A percentile compares a stretch with the other conserved stretches of the same genome.
Evolutionary conservation across 768 basidiomycete genomes (phyloP).

Genomic region (Pleurotus citrinopileatus): DNA sequence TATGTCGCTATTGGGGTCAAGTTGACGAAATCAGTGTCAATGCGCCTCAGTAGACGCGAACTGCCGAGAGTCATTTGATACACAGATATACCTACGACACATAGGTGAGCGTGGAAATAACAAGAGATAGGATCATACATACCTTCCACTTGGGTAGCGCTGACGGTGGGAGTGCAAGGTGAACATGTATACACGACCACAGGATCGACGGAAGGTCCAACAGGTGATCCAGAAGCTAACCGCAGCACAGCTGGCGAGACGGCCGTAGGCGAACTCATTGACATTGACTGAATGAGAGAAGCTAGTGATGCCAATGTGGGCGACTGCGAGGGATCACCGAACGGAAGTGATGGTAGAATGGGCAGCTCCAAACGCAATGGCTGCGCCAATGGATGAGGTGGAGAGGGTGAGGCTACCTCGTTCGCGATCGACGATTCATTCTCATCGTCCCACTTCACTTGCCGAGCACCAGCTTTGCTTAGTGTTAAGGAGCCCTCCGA

Average conservation of each 20-base stretch:
- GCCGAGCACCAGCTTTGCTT: neutral
- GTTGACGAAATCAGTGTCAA: slow-evolving; percentile 80
- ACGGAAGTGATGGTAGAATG: slow-evolving; percentile 13
- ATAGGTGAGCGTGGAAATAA: neutral
- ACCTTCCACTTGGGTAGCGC: slow-evolving; percentile 73
- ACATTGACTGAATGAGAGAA: slow-evolving; percentile 38
- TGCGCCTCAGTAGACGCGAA: slow-evolving; percentile 59
- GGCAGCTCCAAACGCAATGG: slow-evolving; percentile 19
- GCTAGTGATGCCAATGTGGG: slow-evolving; percentile 20
- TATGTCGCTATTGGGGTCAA: slow-evolving; percentile 54
- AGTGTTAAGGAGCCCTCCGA: neutral
- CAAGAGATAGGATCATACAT: slow-evolving; percentile 16
- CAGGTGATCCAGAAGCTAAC: slow-evolving; percentile 27
- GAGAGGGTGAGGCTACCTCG: slow-evolving; percentile 12
- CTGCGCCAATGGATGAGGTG: slow-evolving; percentile 17
- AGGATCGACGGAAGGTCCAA: slow-evolving; percentile 23
- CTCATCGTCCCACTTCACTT: neutral
- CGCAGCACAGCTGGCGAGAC: slow-evolving; percentile 28
- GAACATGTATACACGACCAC: slow-evolving; percentile 64
- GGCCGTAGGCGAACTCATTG: slow-evolving; percentile 32
- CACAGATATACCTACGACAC: slow-evolving; percentile 60
- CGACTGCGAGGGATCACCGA: slow-evolving; percentile 22
- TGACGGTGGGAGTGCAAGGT: slow-evolving; percentile 60
- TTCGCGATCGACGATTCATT: neutral
- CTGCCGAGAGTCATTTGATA: slow-evolving; percentile 65